Evolutionary conservation across 768 basidiomycete genomes (phyloP).

Genomic region (Russula earlei): DNA sequence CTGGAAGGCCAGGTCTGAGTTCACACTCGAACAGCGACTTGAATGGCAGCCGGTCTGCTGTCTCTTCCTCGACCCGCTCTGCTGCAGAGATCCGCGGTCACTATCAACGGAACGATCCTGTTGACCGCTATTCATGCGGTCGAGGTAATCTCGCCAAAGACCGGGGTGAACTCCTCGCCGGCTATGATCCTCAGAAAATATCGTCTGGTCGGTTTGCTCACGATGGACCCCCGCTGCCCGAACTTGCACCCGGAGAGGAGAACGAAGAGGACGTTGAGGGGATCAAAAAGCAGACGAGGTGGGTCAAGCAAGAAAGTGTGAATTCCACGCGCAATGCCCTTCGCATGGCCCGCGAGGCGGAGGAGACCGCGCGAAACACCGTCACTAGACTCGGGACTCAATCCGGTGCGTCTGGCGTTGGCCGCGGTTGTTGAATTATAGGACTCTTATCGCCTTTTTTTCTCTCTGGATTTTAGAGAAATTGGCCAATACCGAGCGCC

Average conservation of each 20-base stretch:
- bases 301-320: constrained; percentile 86
- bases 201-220: constrained; percentile 48
- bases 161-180: constrained; percentile 66
- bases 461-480: constrained; percentile 57
- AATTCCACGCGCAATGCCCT: constrained; percentile 87
- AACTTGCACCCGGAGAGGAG: constrained; percentile 55
- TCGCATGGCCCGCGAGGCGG: constrained; percentile 88
- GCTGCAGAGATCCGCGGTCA: constrained; percentile 28
- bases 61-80: constrained; percentile 11
- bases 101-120: constrained; percentile 42
- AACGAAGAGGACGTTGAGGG: constrained; percentile 87
- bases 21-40: constrained; percentile 48
- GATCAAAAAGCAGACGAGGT: constrained; percentile 87
- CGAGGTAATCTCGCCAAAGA: constrained; percentile 51
- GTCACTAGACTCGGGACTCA: constrained; percentile 79
- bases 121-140: constrained; percentile 60
- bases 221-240: constrained; percentile 44
- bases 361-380: constrained; percentile 88
- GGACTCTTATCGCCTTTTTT: background rate
- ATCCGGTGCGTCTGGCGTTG: constrained; percentile 55
- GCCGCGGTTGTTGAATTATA: background rate
- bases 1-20: constrained; percentile 29
- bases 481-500: constrained; percentile 89
- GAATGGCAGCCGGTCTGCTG: constrained; percentile 30
- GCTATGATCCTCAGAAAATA: constrained; percentile 51